Base-by-base conservation (phyloP, 257 asterid genomes). In the Handroanthus guayacan region DNA sequence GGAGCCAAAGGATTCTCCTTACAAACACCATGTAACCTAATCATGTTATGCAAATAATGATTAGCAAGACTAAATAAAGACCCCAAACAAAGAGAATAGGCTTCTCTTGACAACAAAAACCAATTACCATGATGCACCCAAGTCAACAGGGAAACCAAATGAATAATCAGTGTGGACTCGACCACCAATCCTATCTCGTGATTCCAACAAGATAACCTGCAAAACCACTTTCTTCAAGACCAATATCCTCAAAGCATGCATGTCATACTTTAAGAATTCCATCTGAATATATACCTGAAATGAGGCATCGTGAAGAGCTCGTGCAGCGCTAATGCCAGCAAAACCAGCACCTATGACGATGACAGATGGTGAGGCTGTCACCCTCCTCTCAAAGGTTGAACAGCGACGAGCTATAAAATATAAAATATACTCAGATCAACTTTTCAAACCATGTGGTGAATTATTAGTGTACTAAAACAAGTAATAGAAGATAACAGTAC, bases 21-120 rank as follows among this genome's bases (percentile, higher is more conserved):
- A 91, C 97, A 88, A 74, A 91, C 98, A 54, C 99, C 99, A 84
- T 95, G 98, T 76, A 95, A 87, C 98, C 99, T 95, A 84, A 77
- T 67, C 66, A 84, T 37, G 37, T 51, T 62, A 73, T 37, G 62
- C 54, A 65, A 67, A 54, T 11, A 48, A 39, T 54, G 45, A 57
- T 81, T 62, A 72, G 74, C 36, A 79, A 39, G 61, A 45, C 9
- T 41, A 10, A 16, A 60, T 1, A 55, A 57, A 16, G 3, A n/a
- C 9, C 45, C 45, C 18, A 72, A 60, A 60, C 39, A n/a, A 48
- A 12, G 61, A 80, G 36, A 55, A 55, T 20, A 47, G 16, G 4
- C 37, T 18, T 18, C 31, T 58, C 44, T 10, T 37, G 12, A 47
- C 45, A 36, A 36, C n/a, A 45, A 39, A 47, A 45, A 63, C 13